Evolutionary conservation across 352 stramenopile genomes (phyloP).

Genomic region (Globisporangium orthogonon): DNA sequence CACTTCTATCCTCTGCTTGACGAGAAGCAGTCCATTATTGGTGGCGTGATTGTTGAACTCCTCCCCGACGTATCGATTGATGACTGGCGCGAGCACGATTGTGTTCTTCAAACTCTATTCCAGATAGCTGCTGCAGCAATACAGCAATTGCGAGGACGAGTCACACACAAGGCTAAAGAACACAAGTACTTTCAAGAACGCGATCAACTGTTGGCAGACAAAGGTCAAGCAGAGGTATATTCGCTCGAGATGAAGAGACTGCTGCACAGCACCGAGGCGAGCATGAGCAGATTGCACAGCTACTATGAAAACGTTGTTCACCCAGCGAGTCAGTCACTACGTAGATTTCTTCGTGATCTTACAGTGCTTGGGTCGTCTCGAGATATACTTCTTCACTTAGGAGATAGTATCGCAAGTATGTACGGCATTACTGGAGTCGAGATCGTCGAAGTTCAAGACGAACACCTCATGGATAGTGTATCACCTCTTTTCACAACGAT

Average conservation of each 20-base stretch:
- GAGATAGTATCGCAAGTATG: conserved; percentile 1
- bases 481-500: conserved; percentile 7
- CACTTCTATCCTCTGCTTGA: conserved; percentile 1
- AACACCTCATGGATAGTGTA: not conserved
- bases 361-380: not conserved
- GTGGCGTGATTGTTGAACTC: conserved; percentile 1
- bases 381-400: conserved; percentile 1
- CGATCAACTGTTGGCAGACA: conserved; percentile 5
- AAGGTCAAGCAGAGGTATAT: conserved; percentile 10
- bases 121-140: not conserved
- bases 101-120: not conserved
- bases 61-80: not conserved
- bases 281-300: not conserved
- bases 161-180: not conserved
- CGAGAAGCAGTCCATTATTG: not conserved
- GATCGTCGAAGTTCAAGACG: not conserved
- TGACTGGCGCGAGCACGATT: not conserved
- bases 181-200: not conserved
- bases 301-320: not conserved
- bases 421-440: conserved; percentile 2
- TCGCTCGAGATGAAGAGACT: conserved; percentile 12
- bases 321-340: not conserved
- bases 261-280: conserved; percentile 9
- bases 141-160: not conserved
- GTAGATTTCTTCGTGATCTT: conserved; percentile 2